Base-by-base conservation (phyloP, 805 yeast species). In the Kuraishia borneana region DNA sequence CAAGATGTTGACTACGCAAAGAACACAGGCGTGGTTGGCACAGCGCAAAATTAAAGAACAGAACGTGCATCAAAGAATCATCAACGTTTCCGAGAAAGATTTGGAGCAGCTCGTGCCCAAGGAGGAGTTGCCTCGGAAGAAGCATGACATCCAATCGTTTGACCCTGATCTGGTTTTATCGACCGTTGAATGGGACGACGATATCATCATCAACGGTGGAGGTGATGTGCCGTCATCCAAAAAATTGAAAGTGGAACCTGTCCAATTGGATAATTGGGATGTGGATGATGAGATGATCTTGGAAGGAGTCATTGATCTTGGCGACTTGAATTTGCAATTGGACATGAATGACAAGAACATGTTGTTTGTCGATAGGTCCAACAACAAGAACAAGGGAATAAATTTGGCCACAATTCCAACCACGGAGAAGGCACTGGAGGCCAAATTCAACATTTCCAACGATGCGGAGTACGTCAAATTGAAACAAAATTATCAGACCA, bases 261-360 rank as follows among this genome's bases (percentile, higher is more conserved):
- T 60, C 39, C 58, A 58, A 10, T 59, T 63, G 44, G 61, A 63
- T 38, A 73, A 71, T 27, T 53, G 57, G 34, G 61, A 60, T 10
- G 73, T 73, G 35, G 79, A 76, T 21, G 89, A 82, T 45, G 82
- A 76, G 19, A 63, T 70, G 40, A 68, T 92, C n/a, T 70, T 88
- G 34, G 79, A 82, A 27, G 97, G 95, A 2, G 65, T 48, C 29
- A 57, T 61, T 34, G 51, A 57, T 31, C 39, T 53, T 3, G 61
- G 56, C 3, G 31, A 47, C 1, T 41, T 51, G 22, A 61, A 61
- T 20, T 51, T 77, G 27, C 65, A 65, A 42, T 56, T 92, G 30
- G 94, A 89, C 54, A 69, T 87, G 78, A 92, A 88, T 50, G 99
- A 92, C 54, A 83, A 92, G 10, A 67, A 77, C 35, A 58, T 92